These are phyloP conservation scores for Penicillium sp. DNA, from an alignment of 2,329 filamentous ascomycete species.

Conservation along the genomic window DNA sequence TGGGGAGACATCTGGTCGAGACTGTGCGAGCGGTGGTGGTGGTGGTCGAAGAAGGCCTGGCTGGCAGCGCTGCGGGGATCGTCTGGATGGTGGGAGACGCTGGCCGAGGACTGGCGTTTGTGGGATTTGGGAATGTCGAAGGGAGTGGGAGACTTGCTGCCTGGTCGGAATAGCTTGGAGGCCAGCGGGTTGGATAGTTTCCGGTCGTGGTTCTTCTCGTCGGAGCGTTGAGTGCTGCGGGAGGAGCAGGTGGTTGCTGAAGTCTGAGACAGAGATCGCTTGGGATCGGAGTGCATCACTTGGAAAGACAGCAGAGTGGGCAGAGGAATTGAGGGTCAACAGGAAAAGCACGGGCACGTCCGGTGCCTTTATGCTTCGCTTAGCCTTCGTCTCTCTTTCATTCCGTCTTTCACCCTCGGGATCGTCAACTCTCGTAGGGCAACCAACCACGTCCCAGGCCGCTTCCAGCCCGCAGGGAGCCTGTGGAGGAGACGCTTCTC, in stretches of 20 bases:
- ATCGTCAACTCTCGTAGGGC: conserved; percentile 22
- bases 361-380: background rate
- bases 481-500: conserved; percentile 2
- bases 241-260: conserved; percentile 24
- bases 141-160: conserved; percentile 27
- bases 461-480: conserved; percentile 10
- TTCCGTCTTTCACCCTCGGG: background rate
- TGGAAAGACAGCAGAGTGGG: conserved; percentile 1
- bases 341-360: background rate
- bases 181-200: conserved; percentile 17
- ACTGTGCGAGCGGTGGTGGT: conserved; percentile 19
- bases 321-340: background rate
- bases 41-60: conserved; percentile 17
- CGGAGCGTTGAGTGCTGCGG: conserved; percentile 16
- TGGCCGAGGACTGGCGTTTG: conserved; percentile 10
- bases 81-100: conserved; percentile 14
- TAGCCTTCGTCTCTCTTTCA: background rate
- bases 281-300: conserved; percentile 21
- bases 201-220: conserved; percentile 17
- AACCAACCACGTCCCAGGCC: conserved; percentile 23
- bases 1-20: conserved; percentile 25
- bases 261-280: conserved; percentile 25
- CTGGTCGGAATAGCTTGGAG: conserved; percentile 20
- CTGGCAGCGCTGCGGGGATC: conserved; percentile 20
- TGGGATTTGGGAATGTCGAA: conserved; percentile 20